These are phyloP conservation scores for Salvia sclarea DNA, from an alignment of 305 asterid genomes.

Conservation along the genomic window DNA sequence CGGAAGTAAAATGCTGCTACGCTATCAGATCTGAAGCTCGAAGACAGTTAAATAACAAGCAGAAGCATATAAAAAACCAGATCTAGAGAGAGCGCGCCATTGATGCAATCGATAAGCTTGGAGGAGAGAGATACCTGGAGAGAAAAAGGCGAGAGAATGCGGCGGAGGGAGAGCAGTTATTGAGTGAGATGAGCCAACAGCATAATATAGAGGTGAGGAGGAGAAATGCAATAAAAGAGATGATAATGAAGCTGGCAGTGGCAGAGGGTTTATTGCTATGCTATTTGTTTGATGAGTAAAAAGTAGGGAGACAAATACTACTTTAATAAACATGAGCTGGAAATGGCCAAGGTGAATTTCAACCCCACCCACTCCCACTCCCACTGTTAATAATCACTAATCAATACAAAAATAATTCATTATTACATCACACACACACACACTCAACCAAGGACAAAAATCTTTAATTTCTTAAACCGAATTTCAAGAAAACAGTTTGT, in stretches of 20 bases:
- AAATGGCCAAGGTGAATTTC: not conserved
- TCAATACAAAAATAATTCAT: not conserved
- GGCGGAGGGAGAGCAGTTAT: not conserved
- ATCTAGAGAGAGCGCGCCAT: constrained; percentile 14
- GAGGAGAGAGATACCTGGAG: not conserved
- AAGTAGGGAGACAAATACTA: constrained; percentile 1
- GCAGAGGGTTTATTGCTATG: not conserved
- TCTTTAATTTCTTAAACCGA: constrained; percentile 9
- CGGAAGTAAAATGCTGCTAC: not conserved
- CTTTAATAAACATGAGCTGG: constrained; percentile 28
- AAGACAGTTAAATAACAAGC: not conserved
- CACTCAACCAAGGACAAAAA: no score
- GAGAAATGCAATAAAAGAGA: not conserved
- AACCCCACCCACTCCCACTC: not conserved
- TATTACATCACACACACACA: not conserved
- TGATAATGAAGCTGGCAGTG: not conserved
- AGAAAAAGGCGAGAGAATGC: not conserved
- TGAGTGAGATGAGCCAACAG: constrained; percentile 8
- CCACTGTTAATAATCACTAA: not conserved
- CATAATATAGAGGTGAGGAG: constrained; percentile 3
- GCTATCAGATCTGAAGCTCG: constrained; percentile 14
- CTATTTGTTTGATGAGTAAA: constrained; percentile 3
- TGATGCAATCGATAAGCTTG: not conserved
- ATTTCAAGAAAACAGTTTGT: constrained; percentile 26
- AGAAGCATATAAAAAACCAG: not conserved